Percentiles rank a stretch among this genome's conserved stretches.
phyloP scores from a whole-genome alignment of 768 basidiomycete genomes.

The Phlebiopsis gigantea region DNA sequence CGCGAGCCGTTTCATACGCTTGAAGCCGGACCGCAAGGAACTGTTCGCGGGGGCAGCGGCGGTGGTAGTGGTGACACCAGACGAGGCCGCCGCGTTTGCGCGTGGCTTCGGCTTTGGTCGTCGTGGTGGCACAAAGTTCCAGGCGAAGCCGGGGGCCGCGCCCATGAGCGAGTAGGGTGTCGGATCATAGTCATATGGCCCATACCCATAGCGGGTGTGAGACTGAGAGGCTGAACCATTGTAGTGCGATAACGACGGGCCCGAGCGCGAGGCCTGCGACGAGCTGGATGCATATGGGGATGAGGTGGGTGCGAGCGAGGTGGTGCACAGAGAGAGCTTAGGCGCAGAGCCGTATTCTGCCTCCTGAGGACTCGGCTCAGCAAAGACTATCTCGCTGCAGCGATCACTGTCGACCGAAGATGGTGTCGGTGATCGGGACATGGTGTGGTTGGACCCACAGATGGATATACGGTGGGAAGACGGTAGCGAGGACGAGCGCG shows the following conservation, averaged over 20 bases:
- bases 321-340: background rate
- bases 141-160: background rate
- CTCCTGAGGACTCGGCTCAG: background rate
- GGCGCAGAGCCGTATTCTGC: conserved; percentile 4
- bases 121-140: background rate
- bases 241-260: background rate
- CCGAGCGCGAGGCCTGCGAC: background rate
- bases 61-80: too few relatives aligned
- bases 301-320: background rate
- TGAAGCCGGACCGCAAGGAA: background rate
- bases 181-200: background rate
- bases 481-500: conserved; percentile 1
- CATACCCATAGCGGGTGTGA: background rate
- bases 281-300: background rate
- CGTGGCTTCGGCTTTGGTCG: background rate
- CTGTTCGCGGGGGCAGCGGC: background rate
- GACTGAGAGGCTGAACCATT: background rate
- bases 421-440: conserved; percentile 3
- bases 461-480: background rate
- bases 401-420: background rate
- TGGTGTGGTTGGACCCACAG: background rate
- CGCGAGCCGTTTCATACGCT: background rate
- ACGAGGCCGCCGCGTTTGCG: background rate
- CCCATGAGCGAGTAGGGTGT: conserved; percentile 6
- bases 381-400: conserved; percentile 6